Base-by-base conservation (phyloP, 2,329 filamentous ascomycete species). In the Pseudophaeomoniella oleicola region DNA sequence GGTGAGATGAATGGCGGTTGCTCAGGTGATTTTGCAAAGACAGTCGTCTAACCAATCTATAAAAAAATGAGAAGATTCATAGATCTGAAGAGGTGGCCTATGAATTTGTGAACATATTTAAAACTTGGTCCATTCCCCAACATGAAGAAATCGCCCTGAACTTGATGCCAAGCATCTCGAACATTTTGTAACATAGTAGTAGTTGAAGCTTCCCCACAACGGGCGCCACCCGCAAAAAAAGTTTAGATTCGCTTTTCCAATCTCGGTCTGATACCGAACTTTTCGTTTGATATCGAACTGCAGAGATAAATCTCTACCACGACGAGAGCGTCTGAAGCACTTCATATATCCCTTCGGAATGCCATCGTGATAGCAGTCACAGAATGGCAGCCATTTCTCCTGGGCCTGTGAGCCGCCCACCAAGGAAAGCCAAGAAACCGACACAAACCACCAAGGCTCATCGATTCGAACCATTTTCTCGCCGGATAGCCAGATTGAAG, bases 391-490 rank as follows among this genome's bases (percentile, higher is more conserved):
- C 57, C 39, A 71, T 71, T 50, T 69, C 69, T 30, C 75, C 78
- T 40, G 76, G 78, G 46, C 72, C 75, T 53, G 79, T 82, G 52
- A 63, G 69, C 50, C 81, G 81, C 67, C 69, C 72, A 57, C 71
- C 69, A 47, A 83, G 80, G 62, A 69, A 64, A 35, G 51, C 69
- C 44, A 85, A 81, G 54, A 70, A 71, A 42, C 70, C 71, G 45
- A 92, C 84, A 16, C 66, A 69, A 35, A 82, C 86, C 47, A 77
- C 79, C 43, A 87, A 84, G 53, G 81, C 84, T 36, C 84, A 94
- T 61, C 73, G 83, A 55, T 96, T 85, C 74, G 81, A 94, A 62
- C 80, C 83, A 43, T 96, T 96, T 62, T 83, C 80, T 41, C 74
- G 79, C 53, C 90, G 92, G 58, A 83, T 96, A 56, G 75, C 83